These are phyloP conservation scores for Saksenaea vasiformis DNA, from an alignment of 371 early-diverging fungal genomes.

Conservation along the genomic window DNA sequence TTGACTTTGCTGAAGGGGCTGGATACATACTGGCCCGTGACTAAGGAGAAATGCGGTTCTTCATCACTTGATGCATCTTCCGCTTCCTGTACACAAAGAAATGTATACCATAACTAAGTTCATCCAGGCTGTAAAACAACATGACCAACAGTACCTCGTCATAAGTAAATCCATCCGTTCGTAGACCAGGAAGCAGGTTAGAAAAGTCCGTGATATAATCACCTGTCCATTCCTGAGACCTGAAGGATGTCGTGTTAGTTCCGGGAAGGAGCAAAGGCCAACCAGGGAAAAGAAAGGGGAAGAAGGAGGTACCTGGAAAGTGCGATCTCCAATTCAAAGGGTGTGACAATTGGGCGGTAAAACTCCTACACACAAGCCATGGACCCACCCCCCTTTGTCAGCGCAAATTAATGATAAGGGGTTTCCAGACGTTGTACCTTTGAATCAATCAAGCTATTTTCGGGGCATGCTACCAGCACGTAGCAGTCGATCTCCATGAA, in stretches of 20 bases:
- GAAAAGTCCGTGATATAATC: conserved; percentile 77
- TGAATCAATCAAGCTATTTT: conserved; percentile 91
- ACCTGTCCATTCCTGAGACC: conserved; percentile 74
- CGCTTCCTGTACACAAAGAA: conserved; percentile 26
- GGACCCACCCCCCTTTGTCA: conserved; percentile 3
- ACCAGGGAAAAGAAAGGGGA: conserved; percentile 3
- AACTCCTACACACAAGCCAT: conserved; percentile 63
- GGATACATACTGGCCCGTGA: conserved; percentile 81
- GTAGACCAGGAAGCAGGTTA: conserved; percentile 54
- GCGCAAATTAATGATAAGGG: background rate
- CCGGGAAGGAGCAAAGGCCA: background rate
- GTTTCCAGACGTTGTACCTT: conserved; percentile 41
- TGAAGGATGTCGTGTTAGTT: conserved; percentile 18
- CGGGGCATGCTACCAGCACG: conserved; percentile 92
- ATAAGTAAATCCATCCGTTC: conserved; percentile 42
- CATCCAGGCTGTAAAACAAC: background rate
- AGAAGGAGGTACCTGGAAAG: conserved; percentile 45
- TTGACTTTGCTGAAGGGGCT: conserved; percentile 43
- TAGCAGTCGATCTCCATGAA: conserved; percentile 93
- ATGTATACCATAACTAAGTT: background rate
- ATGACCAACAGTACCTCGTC: conserved; percentile 30
- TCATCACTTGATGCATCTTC: conserved; percentile 67
- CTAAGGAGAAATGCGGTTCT: conserved; percentile 83
- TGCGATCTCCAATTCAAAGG: conserved; percentile 88
- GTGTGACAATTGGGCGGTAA: conserved; percentile 90